Base-by-base conservation (phyloP, 257 asterid genomes). In the Solanum phureja region DNA sequence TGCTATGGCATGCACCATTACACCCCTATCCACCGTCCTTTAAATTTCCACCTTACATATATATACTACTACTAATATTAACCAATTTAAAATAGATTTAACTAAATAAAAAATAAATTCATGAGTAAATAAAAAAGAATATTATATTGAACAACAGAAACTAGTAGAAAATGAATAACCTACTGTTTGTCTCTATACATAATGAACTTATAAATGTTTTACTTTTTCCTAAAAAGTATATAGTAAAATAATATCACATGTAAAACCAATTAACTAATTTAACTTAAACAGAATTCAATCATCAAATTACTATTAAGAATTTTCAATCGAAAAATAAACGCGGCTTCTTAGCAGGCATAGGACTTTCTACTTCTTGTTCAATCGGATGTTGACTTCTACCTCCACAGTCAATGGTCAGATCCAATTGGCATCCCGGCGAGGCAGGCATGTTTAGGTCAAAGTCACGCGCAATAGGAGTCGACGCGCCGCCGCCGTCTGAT, bases 351-450 rank as follows among this genome's bases (percentile, higher is more conserved):
- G 79, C 21, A 75, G 95, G 93, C 88, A 91, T 27, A 1, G 92
- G 93, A 79, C 98, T 95, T 87, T 94, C 95, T 64, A 91, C 98
- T 83, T 93, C 95, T 42, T 92, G 93, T 11, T 92, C 95, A 49
- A 90, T 74, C 7, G 27, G 3, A 0, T 0, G 35, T 89, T 89
- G 91, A 91, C 71, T 87, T 88, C 46, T 42, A 38, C 3, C 29
- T 4, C 14, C 83, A 4, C 64, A 86, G 87, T 86, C 93, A 75
- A 88, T 68, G 72, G 62, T 77, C 83, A 89, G 66, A 13, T 46
- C 83, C 88, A 89, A 87, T 27, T 79, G 87, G 44, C 90, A 77
- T 37, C 93, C 96, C 24, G 94, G 93, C 12, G 90, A 81, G 8
- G 96, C 86, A 46, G 92, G 94, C 89, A 46, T 77, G 89, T 95